Conservation (phyloP, 306 rosid genomes). For the Phaseolus lunatus region DNA sequence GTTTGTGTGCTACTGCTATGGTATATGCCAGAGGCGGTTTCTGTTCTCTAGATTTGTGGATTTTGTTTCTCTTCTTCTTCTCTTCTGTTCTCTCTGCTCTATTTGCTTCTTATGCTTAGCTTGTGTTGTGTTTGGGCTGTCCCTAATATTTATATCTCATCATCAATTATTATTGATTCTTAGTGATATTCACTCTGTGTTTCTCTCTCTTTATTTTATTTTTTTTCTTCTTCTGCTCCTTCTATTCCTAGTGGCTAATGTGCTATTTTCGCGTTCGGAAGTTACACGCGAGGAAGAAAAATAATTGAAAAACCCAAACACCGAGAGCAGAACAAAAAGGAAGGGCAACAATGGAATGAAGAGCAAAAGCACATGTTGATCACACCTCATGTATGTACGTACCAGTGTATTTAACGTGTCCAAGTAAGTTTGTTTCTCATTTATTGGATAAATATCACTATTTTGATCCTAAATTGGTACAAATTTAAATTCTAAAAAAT, state of each 20-base stretch:
- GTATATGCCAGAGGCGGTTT: slow-evolving; percentile 34
- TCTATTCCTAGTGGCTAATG: too few relatives aligned
- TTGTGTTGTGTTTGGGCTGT: slow-evolving; percentile 40
- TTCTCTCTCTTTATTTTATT: neutral
- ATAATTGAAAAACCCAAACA: too few relatives aligned
- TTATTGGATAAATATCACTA: too few relatives aligned
- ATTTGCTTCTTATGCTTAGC: slow-evolving; percentile 2
- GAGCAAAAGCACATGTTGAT: too few relatives aligned
- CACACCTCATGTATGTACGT: too few relatives aligned
- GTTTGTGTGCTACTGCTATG: slow-evolving; percentile 3
- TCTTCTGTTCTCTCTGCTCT: neutral
- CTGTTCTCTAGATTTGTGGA: slow-evolving; percentile 32
- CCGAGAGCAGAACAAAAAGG: too few relatives aligned
- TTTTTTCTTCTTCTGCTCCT: neutral
- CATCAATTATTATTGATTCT: neutral
- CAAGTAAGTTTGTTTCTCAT: too few relatives aligned
- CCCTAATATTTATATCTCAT: neutral
- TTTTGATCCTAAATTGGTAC: rapidly evolving
- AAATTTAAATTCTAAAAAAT: too few relatives aligned
- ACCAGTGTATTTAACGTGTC: too few relatives aligned
- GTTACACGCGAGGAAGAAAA: too few relatives aligned
- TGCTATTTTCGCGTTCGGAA: too few relatives aligned
- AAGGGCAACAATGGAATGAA: too few relatives aligned
- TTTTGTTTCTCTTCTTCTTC: neutral
- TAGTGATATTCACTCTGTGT: slow-evolving; percentile 10